These are phyloP conservation scores for Colletotrichum plurivorum DNA, from an alignment of 2,329 filamentous ascomycete genomes.

Conservation along the genomic window DNA sequence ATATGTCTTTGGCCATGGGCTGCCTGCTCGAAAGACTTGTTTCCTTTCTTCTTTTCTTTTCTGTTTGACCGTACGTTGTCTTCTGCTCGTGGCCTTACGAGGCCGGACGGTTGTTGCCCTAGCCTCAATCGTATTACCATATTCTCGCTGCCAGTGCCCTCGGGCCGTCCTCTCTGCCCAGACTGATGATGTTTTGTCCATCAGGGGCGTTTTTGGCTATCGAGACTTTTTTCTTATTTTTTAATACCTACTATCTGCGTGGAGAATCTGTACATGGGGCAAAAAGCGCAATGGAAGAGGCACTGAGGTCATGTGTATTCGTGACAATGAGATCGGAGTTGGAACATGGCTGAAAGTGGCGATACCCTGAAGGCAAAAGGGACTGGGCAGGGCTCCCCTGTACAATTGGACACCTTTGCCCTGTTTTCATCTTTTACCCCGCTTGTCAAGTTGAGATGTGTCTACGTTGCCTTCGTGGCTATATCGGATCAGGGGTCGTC, in stretches of 20 bases:
- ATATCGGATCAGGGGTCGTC: constrained; percentile 22
- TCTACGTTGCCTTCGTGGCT: not conserved
- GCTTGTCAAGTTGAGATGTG: constrained; percentile 34
- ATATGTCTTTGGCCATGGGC: constrained; percentile 32
- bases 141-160: constrained; percentile 9
- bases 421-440: constrained; percentile 26
- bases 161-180: not conserved
- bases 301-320: constrained; percentile 14
- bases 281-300: constrained; percentile 15
- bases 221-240: constrained; percentile 26
- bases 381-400: constrained; percentile 26
- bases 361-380: constrained; percentile 31
- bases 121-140: constrained; percentile 15
- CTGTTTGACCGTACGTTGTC: constrained; percentile 27
- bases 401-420: constrained; percentile 30
- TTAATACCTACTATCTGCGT: constrained; percentile 39
- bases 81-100: constrained; percentile 19
- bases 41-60: constrained; percentile 31
- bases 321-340: constrained; percentile 33
- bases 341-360: constrained; percentile 23
- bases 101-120: constrained; percentile 2
- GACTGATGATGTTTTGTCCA: not conserved
- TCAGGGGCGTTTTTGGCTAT: not conserved
- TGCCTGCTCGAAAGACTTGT: constrained; percentile 36
- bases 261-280: constrained; percentile 30